These are phyloP conservation scores for Blastobotrys apis DNA, from an alignment of 1,139 yeast species.

Conservation along the genomic window DNA sequence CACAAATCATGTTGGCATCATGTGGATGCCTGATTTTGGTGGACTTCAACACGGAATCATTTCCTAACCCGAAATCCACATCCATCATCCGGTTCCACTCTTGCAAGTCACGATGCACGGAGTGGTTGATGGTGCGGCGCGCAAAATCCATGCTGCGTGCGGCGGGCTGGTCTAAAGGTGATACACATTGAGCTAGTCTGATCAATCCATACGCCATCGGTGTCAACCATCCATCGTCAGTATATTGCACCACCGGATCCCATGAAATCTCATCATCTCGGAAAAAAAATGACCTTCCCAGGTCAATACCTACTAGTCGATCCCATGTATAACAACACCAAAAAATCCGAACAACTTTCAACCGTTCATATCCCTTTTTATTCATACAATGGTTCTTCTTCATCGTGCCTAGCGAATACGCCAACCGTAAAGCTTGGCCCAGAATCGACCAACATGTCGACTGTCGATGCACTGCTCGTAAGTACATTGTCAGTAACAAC, in stretches of 20 bases:
- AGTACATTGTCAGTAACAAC: constrained; percentile 51
- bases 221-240: constrained; percentile 53
- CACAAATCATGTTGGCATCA: constrained; percentile 19
- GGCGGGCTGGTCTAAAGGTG: constrained; percentile 17
- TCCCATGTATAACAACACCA: constrained; percentile 59
- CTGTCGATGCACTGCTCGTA: constrained; percentile 56
- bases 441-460: constrained; percentile 51
- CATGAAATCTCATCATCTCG: constrained; percentile 40
- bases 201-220: constrained; percentile 42
- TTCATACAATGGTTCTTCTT: constrained; percentile 23
- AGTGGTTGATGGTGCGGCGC: constrained; percentile 9
- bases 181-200: constrained; percentile 23
- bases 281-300: constrained; percentile 48
- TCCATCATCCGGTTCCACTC: constrained; percentile 17
- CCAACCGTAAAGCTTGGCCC: constrained; percentile 52
- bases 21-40: constrained; percentile 6
- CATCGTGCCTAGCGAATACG: constrained; percentile 54
- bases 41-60: constrained; percentile 4
- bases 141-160: no score
- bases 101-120: constrained; percentile 14
- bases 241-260: constrained; percentile 38
- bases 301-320: constrained; percentile 50
- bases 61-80: constrained; percentile 13
- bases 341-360: constrained; percentile 52
- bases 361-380: constrained; percentile 41